Conservation (phyloP, 139 green algal species). For the Helicosporidium sp. region DNA sequence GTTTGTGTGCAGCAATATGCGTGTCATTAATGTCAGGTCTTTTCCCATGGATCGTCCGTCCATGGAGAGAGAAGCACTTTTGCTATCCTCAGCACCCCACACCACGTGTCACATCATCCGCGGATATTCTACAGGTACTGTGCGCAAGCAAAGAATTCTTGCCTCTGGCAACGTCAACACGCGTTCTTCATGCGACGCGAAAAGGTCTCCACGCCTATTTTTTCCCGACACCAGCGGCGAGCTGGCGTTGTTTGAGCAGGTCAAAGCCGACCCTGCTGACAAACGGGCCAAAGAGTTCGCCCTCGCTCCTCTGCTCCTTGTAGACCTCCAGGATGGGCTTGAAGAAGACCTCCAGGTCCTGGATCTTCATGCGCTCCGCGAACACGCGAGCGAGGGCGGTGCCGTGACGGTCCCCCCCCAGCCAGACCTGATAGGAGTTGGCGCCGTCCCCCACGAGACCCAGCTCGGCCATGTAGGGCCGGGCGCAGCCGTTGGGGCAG, state of each 20-base stretch:
- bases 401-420: constrained; percentile 64
- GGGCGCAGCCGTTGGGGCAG: constrained; percentile 94
- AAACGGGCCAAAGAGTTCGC: constrained; percentile 86
- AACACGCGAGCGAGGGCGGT: constrained; percentile 67
- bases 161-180: too few species aligned
- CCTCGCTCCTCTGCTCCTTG: constrained; percentile 19
- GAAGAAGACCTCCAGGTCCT: constrained; percentile 75
- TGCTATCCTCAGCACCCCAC: too few species aligned
- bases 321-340: constrained; percentile 78
- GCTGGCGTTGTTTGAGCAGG: neutral
- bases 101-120: too few species aligned
- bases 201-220: too few species aligned
- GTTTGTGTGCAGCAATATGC: too few species aligned
- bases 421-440: constrained; percentile 92
- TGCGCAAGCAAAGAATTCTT: too few species aligned
- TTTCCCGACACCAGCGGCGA: neutral
- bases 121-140: too few species aligned
- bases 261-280: constrained; percentile 35
- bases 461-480: constrained; percentile 97
- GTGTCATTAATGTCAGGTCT: too few species aligned
- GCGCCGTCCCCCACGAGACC: constrained; percentile 93
- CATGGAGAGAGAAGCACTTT: too few species aligned
- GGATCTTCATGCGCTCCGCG: constrained; percentile 58
- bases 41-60: too few species aligned
- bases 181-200: too few species aligned